phyloP scores from a whole-genome alignment of 73 alveolate species.

The Urostyla sp. region DNA sequence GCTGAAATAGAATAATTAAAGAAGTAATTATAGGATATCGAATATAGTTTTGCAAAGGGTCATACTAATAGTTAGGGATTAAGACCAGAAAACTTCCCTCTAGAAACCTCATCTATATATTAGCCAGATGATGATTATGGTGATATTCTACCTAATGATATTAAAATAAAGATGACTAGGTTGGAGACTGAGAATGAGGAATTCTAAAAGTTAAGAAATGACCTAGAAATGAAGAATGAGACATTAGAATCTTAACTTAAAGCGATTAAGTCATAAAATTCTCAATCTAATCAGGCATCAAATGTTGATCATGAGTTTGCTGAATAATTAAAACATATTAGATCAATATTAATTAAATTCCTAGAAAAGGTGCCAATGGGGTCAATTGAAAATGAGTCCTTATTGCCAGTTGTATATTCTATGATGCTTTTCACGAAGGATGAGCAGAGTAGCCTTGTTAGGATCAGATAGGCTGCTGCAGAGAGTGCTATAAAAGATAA shows the following conservation, averaged over 20 bases:
- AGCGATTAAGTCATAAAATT: neutral
- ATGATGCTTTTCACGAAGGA: neutral
- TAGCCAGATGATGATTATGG: slow-evolving; percentile 11
- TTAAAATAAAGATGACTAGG: slow-evolving; percentile 5
- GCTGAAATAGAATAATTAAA: slow-evolving; percentile 18
- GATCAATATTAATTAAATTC: neutral
- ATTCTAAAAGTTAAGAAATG: neutral
- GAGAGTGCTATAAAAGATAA: neutral
- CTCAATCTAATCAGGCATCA: neutral
- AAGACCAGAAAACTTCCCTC: slow-evolving; percentile 35
- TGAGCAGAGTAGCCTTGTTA: neutral
- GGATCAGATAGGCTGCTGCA: neutral
- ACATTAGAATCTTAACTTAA: slow-evolving; percentile 9
- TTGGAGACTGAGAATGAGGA: slow-evolving; percentile 17
- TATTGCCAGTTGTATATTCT: neutral
- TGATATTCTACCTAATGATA: neutral
- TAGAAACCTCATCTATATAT: slow-evolving; percentile 18
- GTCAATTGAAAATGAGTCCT: slow-evolving; percentile 11
- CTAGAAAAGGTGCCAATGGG: slow-evolving; percentile 5
- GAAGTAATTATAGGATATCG: slow-evolving; percentile 17
- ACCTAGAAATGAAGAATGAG: neutral
- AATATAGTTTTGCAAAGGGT: slow-evolving; percentile 39
- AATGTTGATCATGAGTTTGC: slow-evolving; percentile 13
- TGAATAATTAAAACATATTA: slow-evolving; percentile 5
- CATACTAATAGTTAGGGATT: slow-evolving; percentile 35